phyloP scores from a whole-genome alignment of 768 basidiomycete species.

The Podaxis sp. region DNA sequence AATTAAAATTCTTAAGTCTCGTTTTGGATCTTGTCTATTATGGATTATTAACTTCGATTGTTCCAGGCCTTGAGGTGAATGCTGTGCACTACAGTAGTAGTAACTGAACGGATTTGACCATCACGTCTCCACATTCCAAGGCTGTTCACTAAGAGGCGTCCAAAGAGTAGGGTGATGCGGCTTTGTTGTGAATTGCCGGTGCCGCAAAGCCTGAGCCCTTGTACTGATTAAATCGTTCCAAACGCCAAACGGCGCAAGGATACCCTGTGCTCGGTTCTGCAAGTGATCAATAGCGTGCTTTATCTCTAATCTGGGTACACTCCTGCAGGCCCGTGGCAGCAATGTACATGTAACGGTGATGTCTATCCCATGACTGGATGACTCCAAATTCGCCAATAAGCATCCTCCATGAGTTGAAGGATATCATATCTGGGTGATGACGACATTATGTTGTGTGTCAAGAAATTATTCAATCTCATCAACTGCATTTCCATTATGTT shows the following conservation, averaged over 20 bases:
- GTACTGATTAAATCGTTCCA: neutral
- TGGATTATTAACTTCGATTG: too few relatives aligned
- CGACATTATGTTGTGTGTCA: neutral
- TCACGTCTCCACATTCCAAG: slow-evolving; percentile 47
- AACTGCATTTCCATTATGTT: neutral
- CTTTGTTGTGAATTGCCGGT: slow-evolving; percentile 32
- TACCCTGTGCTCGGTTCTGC: neutral
- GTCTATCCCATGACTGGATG: slow-evolving; percentile 28
- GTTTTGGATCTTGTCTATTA: too few relatives aligned
- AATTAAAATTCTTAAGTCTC: too few relatives aligned
- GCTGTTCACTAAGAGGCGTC: slow-evolving; percentile 46
- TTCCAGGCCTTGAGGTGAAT: too few relatives aligned
- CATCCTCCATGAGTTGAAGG: slow-evolving; percentile 40
- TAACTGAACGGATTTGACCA: slow-evolving; percentile 42
- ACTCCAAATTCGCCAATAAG: slow-evolving; percentile 40
- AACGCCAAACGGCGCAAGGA: neutral
- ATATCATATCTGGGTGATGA: too few relatives aligned
- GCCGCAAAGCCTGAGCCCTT: neutral
- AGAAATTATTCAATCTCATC: neutral
- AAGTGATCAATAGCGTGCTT: neutral
- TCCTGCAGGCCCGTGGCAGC: too few relatives aligned
- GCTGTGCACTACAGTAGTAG: too few relatives aligned
- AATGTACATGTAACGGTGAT: slow-evolving; percentile 38
- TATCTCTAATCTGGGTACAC: too few relatives aligned
- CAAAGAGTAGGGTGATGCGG: slow-evolving; percentile 38